Percentiles rank a stretch among this genome's conserved stretches.
phyloP scores from a whole-genome alignment of 1,284 basidiomycete genomes.

The Papiliotrema fonsecae region DNA sequence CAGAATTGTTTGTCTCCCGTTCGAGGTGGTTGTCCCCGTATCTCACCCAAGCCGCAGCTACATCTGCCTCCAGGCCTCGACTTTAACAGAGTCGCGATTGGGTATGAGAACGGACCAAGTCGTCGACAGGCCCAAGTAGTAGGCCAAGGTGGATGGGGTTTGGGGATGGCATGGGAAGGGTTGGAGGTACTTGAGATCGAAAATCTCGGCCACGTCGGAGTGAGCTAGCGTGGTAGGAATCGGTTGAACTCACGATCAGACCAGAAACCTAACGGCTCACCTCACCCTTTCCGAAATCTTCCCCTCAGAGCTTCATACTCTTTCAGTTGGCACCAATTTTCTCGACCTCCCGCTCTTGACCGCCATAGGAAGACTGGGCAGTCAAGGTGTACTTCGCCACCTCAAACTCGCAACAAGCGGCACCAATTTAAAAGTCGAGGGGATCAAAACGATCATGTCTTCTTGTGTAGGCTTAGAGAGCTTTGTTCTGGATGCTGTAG shows the following conservation, averaged over 20 bases:
- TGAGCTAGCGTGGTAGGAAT: slow-evolving; percentile 6
- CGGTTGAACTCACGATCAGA: slow-evolving; percentile 7
- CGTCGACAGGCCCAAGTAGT: background rate
- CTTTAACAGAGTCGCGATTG: background rate
- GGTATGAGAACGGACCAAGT: background rate
- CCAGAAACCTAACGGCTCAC: slow-evolving; percentile 18
- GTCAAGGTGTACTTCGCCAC: slow-evolving; percentile 16
- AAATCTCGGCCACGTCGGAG: slow-evolving; percentile 15
- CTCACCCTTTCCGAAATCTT: slow-evolving; percentile 11
- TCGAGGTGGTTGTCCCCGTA: background rate
- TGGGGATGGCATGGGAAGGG: slow-evolving; percentile 27
- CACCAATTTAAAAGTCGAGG: slow-evolving; percentile 24
- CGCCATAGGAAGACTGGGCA: slow-evolving; percentile 18
- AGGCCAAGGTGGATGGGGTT: slow-evolving; percentile 6
- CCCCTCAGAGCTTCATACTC: slow-evolving; percentile 9
- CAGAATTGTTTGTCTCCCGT: too few relatives aligned
- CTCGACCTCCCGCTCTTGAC: slow-evolving; percentile 19
- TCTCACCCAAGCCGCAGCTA: background rate
- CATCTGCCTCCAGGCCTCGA: background rate
- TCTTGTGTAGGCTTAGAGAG: slow-evolving; percentile 17
- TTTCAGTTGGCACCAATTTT: slow-evolving; percentile 27
- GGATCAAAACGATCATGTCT: slow-evolving; percentile 18
- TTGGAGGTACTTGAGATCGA: slow-evolving; percentile 18
- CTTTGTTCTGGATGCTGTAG: slow-evolving; percentile 20
- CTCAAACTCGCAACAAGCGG: slow-evolving; percentile 23